Evolutionary conservation across 257 asterid species (phyloP).

Genomic region (Lavandula angustifolia): DNA sequence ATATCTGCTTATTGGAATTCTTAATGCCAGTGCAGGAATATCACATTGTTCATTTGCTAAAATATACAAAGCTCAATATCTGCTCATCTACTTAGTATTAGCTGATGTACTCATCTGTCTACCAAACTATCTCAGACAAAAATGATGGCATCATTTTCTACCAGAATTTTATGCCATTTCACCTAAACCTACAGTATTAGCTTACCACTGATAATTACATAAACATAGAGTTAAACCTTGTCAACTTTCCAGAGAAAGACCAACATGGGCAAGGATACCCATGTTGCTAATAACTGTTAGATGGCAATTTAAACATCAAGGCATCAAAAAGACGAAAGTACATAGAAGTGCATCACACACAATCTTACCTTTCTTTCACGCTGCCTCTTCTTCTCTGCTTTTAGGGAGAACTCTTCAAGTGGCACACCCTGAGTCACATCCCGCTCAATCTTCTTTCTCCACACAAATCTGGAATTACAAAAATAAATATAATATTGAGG

Average conservation of each 20-base stretch:
- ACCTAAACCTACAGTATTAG: neutral
- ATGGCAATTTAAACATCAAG: slow-evolving; percentile 12
- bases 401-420: slow-evolving; percentile 66
- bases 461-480: slow-evolving; percentile 60
- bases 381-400: slow-evolving; percentile 78
- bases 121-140: slow-evolving; percentile 9
- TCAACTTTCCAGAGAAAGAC: neutral
- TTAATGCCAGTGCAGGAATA: neutral
- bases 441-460: slow-evolving; percentile 88
- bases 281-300: neutral
- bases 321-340: neutral
- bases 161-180: neutral
- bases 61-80: neutral
- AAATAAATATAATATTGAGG: neutral
- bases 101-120: neutral
- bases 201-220: neutral
- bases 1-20: slow-evolving; percentile 13
- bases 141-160: slow-evolving; percentile 11
- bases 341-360: neutral
- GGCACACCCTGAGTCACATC: slow-evolving; percentile 75
- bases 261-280: slow-evolving; percentile 6
- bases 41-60: neutral
- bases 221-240: neutral
- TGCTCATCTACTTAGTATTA: slow-evolving; percentile 10
- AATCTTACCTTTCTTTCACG: slow-evolving; percentile 67